Percentiles rank a stretch among this genome's conserved stretches.
Conservation (phyloP, 2,329 filamentous ascomycete genomes). For the Emmonsia crescens region DNA sequence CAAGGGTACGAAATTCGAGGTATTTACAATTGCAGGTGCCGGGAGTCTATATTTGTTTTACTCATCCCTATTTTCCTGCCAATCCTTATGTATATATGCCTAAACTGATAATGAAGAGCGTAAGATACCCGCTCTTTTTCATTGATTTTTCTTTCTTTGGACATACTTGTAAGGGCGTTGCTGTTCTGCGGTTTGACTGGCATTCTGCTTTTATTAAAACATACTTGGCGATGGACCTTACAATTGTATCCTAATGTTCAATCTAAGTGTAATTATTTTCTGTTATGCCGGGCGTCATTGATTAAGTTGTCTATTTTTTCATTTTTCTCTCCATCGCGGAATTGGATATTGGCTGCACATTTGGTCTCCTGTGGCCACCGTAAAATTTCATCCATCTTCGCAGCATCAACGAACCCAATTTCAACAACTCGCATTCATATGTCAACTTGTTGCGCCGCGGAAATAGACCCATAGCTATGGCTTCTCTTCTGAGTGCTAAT, state of each 20-base stretch:
- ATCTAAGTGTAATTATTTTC: background rate
- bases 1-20: background rate
- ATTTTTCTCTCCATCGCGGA: background rate
- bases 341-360: background rate
- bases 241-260: background rate
- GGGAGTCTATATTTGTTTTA: constrained; percentile 9
- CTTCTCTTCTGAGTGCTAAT: constrained; percentile 32
- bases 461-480: constrained; percentile 21
- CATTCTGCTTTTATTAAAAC: background rate
- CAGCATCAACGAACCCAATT: background rate
- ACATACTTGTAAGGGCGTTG: background rate
- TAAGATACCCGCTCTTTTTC: constrained; percentile 22
- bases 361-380: background rate
- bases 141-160: background rate
- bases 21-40: background rate
- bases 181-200: background rate
- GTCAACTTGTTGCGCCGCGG: background rate
- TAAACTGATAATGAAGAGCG: constrained; percentile 28
- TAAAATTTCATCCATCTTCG: background rate
- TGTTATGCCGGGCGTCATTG: background rate
- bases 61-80: constrained; percentile 15
- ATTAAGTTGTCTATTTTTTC: background rate
- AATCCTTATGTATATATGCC: constrained; percentile 27
- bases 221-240: background rate
- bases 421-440: background rate